Evolutionary conservation across 805 yeast genomes (phyloP), one percentile per base, ranked within the genome.

Genomic region (Suhomyces canberraensis): DNA sequence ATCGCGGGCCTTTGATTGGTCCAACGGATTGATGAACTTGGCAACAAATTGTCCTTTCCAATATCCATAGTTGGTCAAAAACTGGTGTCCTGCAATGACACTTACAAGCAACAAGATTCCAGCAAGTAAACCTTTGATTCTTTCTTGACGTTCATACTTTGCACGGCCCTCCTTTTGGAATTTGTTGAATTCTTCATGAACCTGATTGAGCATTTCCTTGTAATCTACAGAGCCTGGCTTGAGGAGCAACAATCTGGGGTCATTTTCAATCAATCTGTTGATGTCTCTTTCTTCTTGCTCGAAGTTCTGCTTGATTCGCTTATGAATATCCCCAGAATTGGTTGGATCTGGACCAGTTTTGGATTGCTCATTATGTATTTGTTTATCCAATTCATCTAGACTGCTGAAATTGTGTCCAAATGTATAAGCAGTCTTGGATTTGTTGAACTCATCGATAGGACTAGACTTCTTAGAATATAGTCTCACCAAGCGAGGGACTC

Each of bases 51-150:
- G 55, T 6, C 57, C 48, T 45, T 62, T 71, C 21, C 74, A 41
- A 38, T 53, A 60, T 21, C 57, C 61, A 56, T 71, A 73, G 46
- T 76, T 67, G 56, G 64, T 57, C 35, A 66, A 53, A 4, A 64
- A 31, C 38, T 73, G 73, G 46, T 68, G 74, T 1, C 56, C 62
- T 14, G 70, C 64, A 8, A 71, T 33, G 1, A 71, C 49, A 3
- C 64, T 68, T 11, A 60, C 57, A 4, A 79, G 45, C 1, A 66
- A 54, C 5, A 56, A 40, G 0, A 67, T 17, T 3, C 84, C 83
- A 11, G 63, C 47, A 0, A 61, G 59, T 3, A 68, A 48, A 0
- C 76, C 78, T 44, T 72, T 71, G 34, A 71, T 40, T 35, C 72
- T 60, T 48, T 73, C 74, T 25, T 54, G 56, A 35, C 60, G 45